Conservation (phyloP, 2,329 filamentous ascomycete species). For the Cladosporium phlei region DNA sequence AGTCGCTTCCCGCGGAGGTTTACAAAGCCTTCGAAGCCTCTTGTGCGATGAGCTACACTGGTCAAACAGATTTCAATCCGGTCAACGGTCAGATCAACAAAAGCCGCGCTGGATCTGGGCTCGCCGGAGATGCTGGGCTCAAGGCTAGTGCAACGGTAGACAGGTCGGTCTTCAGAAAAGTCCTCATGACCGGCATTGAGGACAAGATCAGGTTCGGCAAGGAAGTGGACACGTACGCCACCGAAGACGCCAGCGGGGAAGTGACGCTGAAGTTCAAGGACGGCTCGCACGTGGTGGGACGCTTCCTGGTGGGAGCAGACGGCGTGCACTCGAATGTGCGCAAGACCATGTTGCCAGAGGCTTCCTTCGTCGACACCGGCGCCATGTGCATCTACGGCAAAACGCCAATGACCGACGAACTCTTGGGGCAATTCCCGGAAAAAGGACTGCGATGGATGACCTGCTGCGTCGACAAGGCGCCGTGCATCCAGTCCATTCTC, state of each 20-base stretch:
- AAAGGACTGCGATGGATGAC: conserved; percentile 21
- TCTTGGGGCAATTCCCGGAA: conserved; percentile 17
- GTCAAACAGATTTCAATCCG: conserved; percentile 21
- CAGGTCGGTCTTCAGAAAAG: conserved; percentile 17
- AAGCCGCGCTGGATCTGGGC: conserved; percentile 18
- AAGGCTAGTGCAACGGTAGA: conserved; percentile 20
- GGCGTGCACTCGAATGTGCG: conserved; percentile 23
- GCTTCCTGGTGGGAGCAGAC: conserved; percentile 22
- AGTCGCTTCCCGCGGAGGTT: conserved; percentile 17
- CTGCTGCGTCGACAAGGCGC: conserved; percentile 16
- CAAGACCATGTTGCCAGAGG: conserved; percentile 17
- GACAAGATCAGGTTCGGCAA: conserved; percentile 20
- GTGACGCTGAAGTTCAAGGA: conserved; percentile 19
- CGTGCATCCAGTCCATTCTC: conserved; percentile 20
- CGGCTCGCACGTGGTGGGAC: conserved; percentile 14
- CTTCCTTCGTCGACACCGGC: conserved; percentile 20
- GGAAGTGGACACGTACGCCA: conserved; percentile 16
- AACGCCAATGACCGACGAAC: conserved; percentile 17
- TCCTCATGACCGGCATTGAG: conserved; percentile 20
- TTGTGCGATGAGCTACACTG: conserved; percentile 18
- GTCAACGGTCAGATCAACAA: conserved; percentile 19
- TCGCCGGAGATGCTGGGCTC: conserved; percentile 16
- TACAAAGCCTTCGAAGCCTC: conserved; percentile 19
- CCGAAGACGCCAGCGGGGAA: conserved; percentile 6
- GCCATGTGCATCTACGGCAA: conserved; percentile 25